phyloP scores from a whole-genome alignment of 306 rosid species.

The Quercus variabilis region DNA sequence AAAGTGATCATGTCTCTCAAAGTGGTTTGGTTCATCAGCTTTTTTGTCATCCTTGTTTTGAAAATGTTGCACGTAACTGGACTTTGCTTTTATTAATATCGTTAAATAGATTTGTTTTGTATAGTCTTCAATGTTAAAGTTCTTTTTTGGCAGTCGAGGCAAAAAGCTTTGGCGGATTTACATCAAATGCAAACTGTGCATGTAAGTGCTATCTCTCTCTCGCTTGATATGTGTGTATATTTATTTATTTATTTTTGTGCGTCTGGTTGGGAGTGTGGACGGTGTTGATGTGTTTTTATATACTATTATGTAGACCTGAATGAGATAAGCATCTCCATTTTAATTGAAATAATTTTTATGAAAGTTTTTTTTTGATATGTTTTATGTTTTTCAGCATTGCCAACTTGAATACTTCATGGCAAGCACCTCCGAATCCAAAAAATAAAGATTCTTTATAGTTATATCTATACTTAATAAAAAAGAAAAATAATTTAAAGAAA shows the following conservation, averaged over 20 bases:
- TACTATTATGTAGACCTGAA: background rate
- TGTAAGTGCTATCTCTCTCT: slow-evolving; percentile 40
- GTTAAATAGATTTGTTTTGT: background rate
- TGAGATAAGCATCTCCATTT: too few relatives aligned
- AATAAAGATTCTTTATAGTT: background rate
- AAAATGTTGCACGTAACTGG: background rate
- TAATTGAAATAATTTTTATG: background rate
- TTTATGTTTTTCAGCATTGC: background rate
- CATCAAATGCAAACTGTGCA: slow-evolving; percentile 84
- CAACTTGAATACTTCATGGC: background rate
- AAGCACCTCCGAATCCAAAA: background rate
- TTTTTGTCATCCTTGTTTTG: background rate
- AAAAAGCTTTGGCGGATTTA: slow-evolving; percentile 85
- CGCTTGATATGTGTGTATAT: background rate
- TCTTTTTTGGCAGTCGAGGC: slow-evolving; percentile 74
- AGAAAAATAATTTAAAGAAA: background rate
- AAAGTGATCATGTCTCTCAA: background rate
- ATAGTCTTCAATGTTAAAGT: slow-evolving; percentile 2
- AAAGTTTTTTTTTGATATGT: background rate
- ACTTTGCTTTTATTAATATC: slow-evolving; percentile 12
- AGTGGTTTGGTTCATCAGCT: background rate
- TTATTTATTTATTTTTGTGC: too few relatives aligned
- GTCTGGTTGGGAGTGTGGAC: background rate
- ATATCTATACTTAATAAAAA: background rate
- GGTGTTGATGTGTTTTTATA: background rate